Conservation (phyloP, 2,329 filamentous ascomycete genomes). For the Cytospora chrysosperma region DNA sequence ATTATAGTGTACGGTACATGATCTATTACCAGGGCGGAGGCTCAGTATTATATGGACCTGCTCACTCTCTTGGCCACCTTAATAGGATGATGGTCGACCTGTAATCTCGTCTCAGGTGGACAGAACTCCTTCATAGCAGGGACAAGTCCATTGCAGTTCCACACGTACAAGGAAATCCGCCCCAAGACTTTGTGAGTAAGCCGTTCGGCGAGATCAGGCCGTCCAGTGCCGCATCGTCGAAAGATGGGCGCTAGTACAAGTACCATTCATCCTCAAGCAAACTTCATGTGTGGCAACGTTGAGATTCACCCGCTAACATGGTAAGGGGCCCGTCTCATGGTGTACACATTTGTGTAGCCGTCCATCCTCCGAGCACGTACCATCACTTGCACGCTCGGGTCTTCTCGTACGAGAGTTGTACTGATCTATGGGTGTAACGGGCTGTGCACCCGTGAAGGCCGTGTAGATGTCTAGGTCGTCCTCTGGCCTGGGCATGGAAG, state of each 20-base stretch:
- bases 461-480: constrained; percentile 11
- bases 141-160: constrained; percentile 49
- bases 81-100: constrained; percentile 55
- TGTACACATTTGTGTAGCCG: neutral
- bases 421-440: constrained; percentile 3
- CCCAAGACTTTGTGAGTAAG: neutral
- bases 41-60: neutral
- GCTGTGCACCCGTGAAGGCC: constrained; percentile 21
- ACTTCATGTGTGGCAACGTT: too few relatives aligned
- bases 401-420: neutral
- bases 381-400: neutral
- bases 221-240: too few relatives aligned
- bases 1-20: constrained; percentile 5
- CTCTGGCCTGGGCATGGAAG: constrained; percentile 1
- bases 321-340: neutral
- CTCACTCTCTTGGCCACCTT: constrained; percentile 58
- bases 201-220: too few relatives aligned
- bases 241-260: too few relatives aligned
- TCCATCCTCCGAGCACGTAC: neutral
- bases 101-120: constrained; percentile 44
- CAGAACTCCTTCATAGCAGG: neutral
- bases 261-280: too few relatives aligned
- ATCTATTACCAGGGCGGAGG: neutral
- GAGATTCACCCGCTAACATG: neutral
- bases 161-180: neutral